Percentiles rank a stretch among this genome's conserved stretches.
phyloP scores from a whole-genome alignment of 148 eudicot species.

The Heliosperma pusillum region DNA sequence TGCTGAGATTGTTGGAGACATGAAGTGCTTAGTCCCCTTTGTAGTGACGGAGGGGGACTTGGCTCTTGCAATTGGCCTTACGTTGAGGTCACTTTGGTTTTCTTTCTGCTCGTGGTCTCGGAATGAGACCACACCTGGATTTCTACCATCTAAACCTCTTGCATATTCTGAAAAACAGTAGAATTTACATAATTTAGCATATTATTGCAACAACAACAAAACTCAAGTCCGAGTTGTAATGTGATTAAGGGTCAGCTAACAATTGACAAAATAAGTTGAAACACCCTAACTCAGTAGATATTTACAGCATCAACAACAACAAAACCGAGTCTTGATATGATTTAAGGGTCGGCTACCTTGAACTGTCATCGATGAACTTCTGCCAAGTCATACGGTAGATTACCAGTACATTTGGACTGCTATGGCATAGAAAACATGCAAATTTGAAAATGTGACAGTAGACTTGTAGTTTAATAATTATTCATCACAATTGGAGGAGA shows the following conservation, averaged over 20 bases:
- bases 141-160: constrained; percentile 40
- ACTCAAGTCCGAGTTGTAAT: neutral
- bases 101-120: constrained; percentile 62
- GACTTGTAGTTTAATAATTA: too few species aligned
- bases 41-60: constrained; percentile 36
- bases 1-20: constrained; percentile 93
- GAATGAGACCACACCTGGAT: constrained; percentile 19
- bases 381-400: too few species aligned
- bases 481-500: too few species aligned
- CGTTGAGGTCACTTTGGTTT: constrained; percentile 51
- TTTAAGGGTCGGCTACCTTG: neutral
- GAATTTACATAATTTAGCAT: constrained; percentile 6
- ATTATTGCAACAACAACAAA: neutral
- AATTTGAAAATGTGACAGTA: too few species aligned
- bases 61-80: constrained; percentile 30
- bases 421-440: too few species aligned
- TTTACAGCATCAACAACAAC: neutral
- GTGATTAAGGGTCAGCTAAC: too few species aligned
- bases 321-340: neutral
- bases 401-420: too few species aligned
- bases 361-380: too few species aligned
- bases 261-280: neutral
- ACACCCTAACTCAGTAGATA: neutral
- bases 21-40: constrained; percentile 63
- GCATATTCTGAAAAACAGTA: constrained; percentile 37